Evolutionary conservation across 2,329 filamentous ascomycete genomes (phyloP).

Genomic region (Colletotrichum filicis): DNA sequence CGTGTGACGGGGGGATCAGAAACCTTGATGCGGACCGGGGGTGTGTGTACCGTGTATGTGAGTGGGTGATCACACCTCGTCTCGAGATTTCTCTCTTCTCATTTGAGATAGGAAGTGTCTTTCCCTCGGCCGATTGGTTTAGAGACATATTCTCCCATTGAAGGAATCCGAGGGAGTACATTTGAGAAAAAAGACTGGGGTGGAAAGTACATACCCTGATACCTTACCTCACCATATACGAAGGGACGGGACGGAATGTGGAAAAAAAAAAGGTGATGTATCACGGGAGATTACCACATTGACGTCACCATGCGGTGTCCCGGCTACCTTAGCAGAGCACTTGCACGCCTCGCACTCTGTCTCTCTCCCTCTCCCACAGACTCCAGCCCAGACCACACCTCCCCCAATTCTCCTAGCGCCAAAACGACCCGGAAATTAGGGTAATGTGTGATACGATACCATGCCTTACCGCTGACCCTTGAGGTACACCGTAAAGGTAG

Average conservation of each 20-base stretch:
- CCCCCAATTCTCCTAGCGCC: background rate
- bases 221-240: background rate
- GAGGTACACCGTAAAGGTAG: too few species aligned
- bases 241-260: background rate
- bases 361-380: background rate
- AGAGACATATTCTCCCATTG: background rate
- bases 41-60: background rate
- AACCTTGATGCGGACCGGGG: background rate
- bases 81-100: background rate
- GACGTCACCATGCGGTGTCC: conserved; percentile 33
- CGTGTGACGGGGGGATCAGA: background rate
- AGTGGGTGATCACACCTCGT: background rate
- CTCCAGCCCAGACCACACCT: background rate
- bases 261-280: conserved; percentile 12
- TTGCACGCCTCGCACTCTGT: background rate
- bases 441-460: conserved; percentile 16
- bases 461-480: background rate
- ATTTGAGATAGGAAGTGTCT: background rate
- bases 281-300: conserved; percentile 27
- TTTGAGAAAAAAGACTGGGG: background rate
- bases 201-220: background rate
- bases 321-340: conserved; percentile 11
- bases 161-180: background rate
- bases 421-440: background rate
- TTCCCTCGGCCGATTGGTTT: background rate